Base-by-base conservation (phyloP, 371 early-diverging fungal species). In the Apophysomyces sp. region DNA sequence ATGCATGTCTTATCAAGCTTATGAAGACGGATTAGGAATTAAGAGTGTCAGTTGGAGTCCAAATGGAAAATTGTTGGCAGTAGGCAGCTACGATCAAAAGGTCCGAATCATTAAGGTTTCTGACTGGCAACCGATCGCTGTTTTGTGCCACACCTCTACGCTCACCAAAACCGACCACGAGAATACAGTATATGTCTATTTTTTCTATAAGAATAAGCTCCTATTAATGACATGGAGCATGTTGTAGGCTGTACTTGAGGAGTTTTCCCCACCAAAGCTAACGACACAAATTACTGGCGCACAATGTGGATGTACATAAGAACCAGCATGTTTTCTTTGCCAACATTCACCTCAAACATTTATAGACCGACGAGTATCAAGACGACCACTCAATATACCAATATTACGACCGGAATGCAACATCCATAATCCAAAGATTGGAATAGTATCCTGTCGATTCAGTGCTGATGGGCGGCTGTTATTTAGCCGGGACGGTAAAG, bases 11-110 rank as follows among this genome's bases (percentile, higher is more conserved):
- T 89, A 81, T 64, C 73, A 78, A 26, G 82, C 88, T 4, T 80
- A 84, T 69, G 84, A 85, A 13, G 66, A 72, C 18, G 88, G 87
- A 1, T 74, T 94, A 12, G 96, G 95, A 4, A 82, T 96, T 32
- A 86, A 89, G 66, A 57, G 67, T 9, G 77, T 86, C 0, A 56
- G 60, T 11, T 96, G 96, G 94, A 83, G 91, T 30, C 92, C 92
- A 5, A 73, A 88, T 6, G 74, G 80, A 16, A 87, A 92, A 71
- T 76, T 92, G 27, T 51, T 96, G 40, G 94, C 94, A 6, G 57
- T 96, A 16, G 92, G 90, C 13, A 86, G 92, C 32, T 90, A 83
- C 60, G 94, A 96, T 76, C 80, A 87, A 61, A 86, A 84, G 67
- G 68, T 80, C 5, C 62, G 61, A 4, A 52, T 69, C 74, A 32